Percentiles rank a stretch among this genome's conserved stretches.
These are phyloP conservation scores for Aureoboletus auriporus DNA, from an alignment of 768 basidiomycete species.

Conservation along the genomic window DNA sequence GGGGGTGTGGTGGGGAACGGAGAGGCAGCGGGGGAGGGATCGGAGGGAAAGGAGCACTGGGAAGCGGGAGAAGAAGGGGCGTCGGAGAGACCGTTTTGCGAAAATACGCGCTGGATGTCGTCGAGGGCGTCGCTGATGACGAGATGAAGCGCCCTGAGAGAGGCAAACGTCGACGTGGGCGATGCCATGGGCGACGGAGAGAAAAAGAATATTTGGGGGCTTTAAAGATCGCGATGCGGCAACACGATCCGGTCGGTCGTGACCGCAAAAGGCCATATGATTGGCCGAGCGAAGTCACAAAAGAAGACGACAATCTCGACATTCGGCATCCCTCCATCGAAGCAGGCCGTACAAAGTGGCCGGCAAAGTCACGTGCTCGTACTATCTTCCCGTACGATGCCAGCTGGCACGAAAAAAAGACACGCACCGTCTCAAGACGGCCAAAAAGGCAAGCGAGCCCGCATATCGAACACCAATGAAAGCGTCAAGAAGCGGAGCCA, in stretches of 20 bases:
- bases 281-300: conserved; percentile 7
- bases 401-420: conserved; percentile 47
- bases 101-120: conserved; percentile 62
- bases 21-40: conserved; percentile 27
- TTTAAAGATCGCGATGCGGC: conserved; percentile 12
- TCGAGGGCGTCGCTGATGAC: conserved; percentile 66
- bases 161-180: conserved; percentile 55
- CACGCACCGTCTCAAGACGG: conserved; percentile 43
- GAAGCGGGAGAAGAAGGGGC: conserved; percentile 14
- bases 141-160: conserved; percentile 58
- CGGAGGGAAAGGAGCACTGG: conserved; percentile 20
- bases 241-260: conserved; percentile 2
- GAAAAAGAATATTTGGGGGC: too few species aligned
- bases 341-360: not conserved
- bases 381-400: conserved; percentile 37
- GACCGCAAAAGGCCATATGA: not conserved
- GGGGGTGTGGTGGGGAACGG: conserved; percentile 22
- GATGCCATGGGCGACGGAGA: conserved; percentile 15
- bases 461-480: conserved; percentile 37
- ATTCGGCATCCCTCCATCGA: not conserved
- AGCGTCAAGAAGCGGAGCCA: conserved; percentile 53
- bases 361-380: conserved; percentile 27
- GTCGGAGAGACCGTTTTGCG: conserved; percentile 10
- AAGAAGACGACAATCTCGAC: conserved; percentile 24
- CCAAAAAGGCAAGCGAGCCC: conserved; percentile 50